These are phyloP conservation scores for Malassezia restricta DNA, from an alignment of 1,284 basidiomycete species.

Conservation along the genomic window DNA sequence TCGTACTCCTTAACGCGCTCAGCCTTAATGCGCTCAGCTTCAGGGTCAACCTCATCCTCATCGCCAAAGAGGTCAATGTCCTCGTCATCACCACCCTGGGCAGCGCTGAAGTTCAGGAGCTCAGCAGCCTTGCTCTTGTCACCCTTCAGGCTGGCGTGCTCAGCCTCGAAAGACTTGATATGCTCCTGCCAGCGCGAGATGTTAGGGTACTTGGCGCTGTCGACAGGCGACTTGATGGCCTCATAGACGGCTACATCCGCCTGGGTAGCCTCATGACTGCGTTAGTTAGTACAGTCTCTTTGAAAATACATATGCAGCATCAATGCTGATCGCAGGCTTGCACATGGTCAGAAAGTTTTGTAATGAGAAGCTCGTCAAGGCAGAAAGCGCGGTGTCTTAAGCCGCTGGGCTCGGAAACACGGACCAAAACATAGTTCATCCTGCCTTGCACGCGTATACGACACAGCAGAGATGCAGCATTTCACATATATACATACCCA, in stretches of 20 bases:
- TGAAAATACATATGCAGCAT: not conserved
- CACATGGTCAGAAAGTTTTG: constrained; percentile 39
- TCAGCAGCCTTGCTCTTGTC: constrained; percentile 42
- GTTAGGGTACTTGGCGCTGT: constrained; percentile 57
- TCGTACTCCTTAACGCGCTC: constrained; percentile 90
- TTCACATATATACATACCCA: constrained; percentile 31
- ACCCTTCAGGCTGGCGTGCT: constrained; percentile 37
- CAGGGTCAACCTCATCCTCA: constrained; percentile 75
- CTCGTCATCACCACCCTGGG: constrained; percentile 66
- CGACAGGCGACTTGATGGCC: constrained; percentile 56
- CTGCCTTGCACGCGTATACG: constrained; percentile 5
- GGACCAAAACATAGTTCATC: constrained; percentile 46
- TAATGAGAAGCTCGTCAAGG: constrained; percentile 42
- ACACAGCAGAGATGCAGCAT: not conserved
- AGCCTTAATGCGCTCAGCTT: constrained; percentile 85
- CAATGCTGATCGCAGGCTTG: not conserved
- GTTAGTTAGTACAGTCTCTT: not conserved
- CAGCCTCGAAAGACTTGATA: constrained; percentile 40
- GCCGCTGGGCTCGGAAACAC: constrained; percentile 47
- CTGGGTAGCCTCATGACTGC: constrained; percentile 83
- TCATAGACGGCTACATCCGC: constrained; percentile 93
- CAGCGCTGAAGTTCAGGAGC: constrained; percentile 35
- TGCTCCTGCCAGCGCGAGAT: constrained; percentile 76
- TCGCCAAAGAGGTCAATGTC: constrained; percentile 86
- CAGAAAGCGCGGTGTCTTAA: constrained; percentile 46